These are phyloP conservation scores for Cladobotryum mycophilum DNA, from an alignment of 2,329 filamentous ascomycete species.

Conservation along the genomic window DNA sequence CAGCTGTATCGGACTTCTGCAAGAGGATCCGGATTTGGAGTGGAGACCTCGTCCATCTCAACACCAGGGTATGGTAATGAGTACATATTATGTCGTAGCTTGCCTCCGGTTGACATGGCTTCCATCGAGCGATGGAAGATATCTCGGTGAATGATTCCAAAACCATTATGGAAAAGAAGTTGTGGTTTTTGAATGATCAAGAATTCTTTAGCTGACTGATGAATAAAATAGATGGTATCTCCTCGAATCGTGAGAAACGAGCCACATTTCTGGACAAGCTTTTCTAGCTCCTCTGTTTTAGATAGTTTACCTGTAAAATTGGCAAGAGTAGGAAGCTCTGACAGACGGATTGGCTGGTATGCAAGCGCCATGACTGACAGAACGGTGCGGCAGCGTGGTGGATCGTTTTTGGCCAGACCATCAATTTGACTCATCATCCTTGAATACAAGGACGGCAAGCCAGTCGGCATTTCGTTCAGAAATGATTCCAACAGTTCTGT, in stretches of 20 bases:
- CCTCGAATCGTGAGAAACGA: conserved; percentile 33
- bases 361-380: conserved; percentile 23
- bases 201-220: conserved; percentile 40
- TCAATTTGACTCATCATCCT: conserved; percentile 30
- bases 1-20: conserved; percentile 13
- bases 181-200: conserved; percentile 23
- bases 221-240: conserved; percentile 29
- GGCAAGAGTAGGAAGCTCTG: conserved; percentile 24
- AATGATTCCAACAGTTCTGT: not conserved
- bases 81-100: conserved; percentile 32
- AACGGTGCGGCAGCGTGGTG: conserved; percentile 24
- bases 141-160: conserved; percentile 18
- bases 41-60: conserved; percentile 7
- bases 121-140: conserved; percentile 31
- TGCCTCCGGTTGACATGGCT: conserved; percentile 16
- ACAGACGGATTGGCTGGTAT: conserved; percentile 29
- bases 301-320: conserved; percentile 32
- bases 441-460: conserved; percentile 24
- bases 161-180: conserved; percentile 24
- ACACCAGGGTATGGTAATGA: conserved; percentile 16
- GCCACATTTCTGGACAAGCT: conserved; percentile 29
- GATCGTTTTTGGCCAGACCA: conserved; percentile 16
- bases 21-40: conserved; percentile 15
- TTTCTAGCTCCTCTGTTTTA: conserved; percentile 2
- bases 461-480: not conserved